Percentiles rank a stretch among this genome's conserved stretches.
These are phyloP conservation scores for Rhizopus sp. DNA, from an alignment of 371 early-diverging fungal species.

Conservation along the genomic window DNA sequence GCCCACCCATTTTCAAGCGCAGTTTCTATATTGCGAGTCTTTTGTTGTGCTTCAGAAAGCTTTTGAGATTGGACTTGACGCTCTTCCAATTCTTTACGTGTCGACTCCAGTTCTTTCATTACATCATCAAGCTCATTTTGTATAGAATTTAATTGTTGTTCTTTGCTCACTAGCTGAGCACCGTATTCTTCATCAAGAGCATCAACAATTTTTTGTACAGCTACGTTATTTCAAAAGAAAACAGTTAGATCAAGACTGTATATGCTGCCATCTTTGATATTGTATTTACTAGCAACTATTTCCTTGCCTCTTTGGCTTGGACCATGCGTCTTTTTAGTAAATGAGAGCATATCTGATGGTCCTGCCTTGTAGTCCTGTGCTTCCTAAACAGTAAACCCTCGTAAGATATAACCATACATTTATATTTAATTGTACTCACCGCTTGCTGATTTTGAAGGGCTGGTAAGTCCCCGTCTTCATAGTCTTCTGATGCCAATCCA, in stretches of 20 bases:
- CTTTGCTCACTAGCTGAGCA: constrained; percentile 59
- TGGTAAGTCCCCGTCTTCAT: constrained; percentile 31
- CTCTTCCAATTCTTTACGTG: constrained; percentile 62
- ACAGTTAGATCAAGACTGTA: neutral
- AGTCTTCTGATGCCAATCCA: constrained; percentile 70
- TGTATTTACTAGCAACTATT: constrained; percentile 54
- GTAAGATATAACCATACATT: neutral
- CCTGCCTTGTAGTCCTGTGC: neutral
- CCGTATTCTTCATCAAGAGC: constrained; percentile 69
- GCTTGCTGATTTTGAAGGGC: neutral
- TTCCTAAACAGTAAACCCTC: neutral
- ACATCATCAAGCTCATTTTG: constrained; percentile 63
- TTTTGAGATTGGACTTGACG: constrained; percentile 49
- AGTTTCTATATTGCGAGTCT: constrained; percentile 52
- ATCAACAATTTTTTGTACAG: constrained; percentile 72
- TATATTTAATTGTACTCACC: neutral
- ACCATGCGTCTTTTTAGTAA: constrained; percentile 20
- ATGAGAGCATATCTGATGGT: constrained; percentile 2
- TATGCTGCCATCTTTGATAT: neutral
- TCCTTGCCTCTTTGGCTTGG: constrained; percentile 56
- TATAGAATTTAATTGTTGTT: constrained; percentile 62
- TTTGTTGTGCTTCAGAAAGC: constrained; percentile 60
- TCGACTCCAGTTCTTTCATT: constrained; percentile 67
- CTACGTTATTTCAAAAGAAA: constrained; percentile 21
- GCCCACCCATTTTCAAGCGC: constrained; percentile 38